A percentile compares a stretch with the other conserved stretches of the same genome.
Conservation (phyloP, 2,329 filamentous ascomycete genomes). For the Acrocalymma vagum region DNA sequence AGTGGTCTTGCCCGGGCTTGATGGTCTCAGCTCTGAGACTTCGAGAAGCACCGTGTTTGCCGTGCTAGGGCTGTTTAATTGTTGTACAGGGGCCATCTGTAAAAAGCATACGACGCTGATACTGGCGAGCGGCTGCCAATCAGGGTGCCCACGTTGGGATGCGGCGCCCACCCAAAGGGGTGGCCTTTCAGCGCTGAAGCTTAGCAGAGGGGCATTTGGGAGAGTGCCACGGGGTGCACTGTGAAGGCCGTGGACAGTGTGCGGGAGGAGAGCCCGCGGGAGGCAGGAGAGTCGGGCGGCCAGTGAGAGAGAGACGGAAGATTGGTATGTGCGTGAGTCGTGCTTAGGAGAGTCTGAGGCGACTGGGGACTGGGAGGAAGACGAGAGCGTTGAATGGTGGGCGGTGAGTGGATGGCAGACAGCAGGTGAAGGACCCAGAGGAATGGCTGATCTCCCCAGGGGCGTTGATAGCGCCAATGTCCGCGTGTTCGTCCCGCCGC, state of each 20-base stretch:
- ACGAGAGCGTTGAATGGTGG: constrained; percentile 7
- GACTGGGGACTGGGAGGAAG: constrained; percentile 2
- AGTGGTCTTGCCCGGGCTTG: constrained; percentile 15
- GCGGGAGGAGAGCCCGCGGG: no score
- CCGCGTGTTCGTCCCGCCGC: constrained; percentile 44
- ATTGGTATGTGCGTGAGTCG: background rate
- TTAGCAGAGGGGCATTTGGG: constrained; percentile 21
- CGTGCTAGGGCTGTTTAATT: constrained; percentile 25
- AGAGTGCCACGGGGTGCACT: constrained; percentile 28
- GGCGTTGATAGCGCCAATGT: constrained; percentile 35
- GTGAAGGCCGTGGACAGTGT: constrained; percentile 13
- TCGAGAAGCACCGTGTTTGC: constrained; percentile 7
- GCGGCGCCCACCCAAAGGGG: no score
- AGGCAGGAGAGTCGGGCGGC: constrained; percentile 12
- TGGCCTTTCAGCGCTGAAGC: constrained; percentile 12
- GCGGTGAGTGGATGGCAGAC: background rate
- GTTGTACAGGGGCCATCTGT: constrained; percentile 25
- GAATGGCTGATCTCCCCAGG: constrained; percentile 40
- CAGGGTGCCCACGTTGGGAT: constrained; percentile 22
- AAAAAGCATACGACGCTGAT: constrained; percentile 27
- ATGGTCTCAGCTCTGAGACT: constrained; percentile 20
- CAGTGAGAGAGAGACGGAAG: background rate
- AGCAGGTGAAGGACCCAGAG: constrained; percentile 18
- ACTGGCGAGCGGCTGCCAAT: constrained; percentile 26
- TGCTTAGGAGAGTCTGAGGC: background rate